Conservation (phyloP, 225 moss, liverwort and hornwort species). For the Pseudoscleropodium purum region DNA sequence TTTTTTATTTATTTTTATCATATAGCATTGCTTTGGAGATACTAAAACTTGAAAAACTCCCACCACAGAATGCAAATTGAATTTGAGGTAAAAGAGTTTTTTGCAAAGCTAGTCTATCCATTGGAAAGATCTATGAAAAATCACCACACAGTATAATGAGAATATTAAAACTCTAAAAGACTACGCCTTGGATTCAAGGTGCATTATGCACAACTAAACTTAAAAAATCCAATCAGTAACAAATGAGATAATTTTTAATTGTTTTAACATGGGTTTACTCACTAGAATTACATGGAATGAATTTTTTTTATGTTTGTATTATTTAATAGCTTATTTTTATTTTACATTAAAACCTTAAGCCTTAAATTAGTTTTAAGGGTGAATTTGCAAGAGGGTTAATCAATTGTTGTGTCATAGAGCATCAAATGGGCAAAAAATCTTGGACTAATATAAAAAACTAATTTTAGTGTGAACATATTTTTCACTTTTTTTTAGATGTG, state of each 20-base stretch:
- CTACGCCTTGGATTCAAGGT: neutral
- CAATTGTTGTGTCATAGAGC: neutral
- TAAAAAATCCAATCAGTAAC: too few relatives aligned
- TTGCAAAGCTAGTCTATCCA: too few relatives aligned
- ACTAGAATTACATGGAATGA: neutral
- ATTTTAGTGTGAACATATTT: neutral
- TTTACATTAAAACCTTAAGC: neutral
- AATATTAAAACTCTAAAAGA: neutral
- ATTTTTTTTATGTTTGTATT: neutral
- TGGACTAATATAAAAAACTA: neutral
- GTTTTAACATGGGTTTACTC: neutral
- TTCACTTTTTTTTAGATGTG: neutral
- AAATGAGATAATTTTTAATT: neutral
- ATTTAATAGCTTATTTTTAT: neutral
- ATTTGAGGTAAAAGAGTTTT: neutral
- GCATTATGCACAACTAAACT: neutral
- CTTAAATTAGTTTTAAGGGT: neutral
- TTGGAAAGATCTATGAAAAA: neutral
- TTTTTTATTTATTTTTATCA: neutral
- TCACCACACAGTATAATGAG: neutral
- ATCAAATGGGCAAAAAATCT: neutral
- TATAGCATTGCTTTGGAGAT: neutral
- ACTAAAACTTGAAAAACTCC: neutral
- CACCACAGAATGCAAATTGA: neutral
- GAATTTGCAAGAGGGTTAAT: neutral